These are phyloP conservation scores for Theileria luwenshuni DNA, from an alignment of 169 alveolate genomes.

Conservation along the genomic window DNA sequence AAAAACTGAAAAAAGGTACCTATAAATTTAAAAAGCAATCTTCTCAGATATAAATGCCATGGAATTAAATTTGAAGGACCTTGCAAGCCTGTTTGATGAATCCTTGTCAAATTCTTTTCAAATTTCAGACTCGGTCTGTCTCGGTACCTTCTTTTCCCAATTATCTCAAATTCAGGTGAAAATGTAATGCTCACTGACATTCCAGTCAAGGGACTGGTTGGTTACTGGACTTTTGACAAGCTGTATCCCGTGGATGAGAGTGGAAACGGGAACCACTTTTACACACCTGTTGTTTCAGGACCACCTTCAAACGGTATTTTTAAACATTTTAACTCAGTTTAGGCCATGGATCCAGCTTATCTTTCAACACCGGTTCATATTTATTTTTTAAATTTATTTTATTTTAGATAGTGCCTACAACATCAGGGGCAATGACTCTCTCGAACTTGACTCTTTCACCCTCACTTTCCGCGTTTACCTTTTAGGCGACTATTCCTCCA, in stretches of 20 bases:
- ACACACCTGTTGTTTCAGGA: slow-evolving; percentile 39
- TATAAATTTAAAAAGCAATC: not conserved
- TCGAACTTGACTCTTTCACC: slow-evolving; percentile 41
- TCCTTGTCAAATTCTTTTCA: slow-evolving; percentile 40
- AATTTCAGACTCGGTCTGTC: slow-evolving; percentile 45
- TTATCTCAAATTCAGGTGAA: slow-evolving; percentile 22
- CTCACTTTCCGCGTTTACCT: slow-evolving; percentile 49
- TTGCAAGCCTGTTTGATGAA: slow-evolving; percentile 18
- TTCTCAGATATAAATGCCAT: slow-evolving; percentile 4
- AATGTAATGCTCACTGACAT: slow-evolving; percentile 21
- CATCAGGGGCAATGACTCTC: slow-evolving; percentile 32
- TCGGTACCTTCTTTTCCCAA: slow-evolving; percentile 14
- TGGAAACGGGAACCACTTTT: slow-evolving; percentile 64
- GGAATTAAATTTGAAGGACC: slow-evolving; percentile 23
- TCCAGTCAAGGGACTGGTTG: slow-evolving; percentile 49
- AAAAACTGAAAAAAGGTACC: slow-evolving; percentile 5
- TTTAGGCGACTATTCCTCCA: slow-evolving; percentile 19
- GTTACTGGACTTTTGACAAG: slow-evolving; percentile 62
- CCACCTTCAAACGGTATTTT: slow-evolving; percentile 65
- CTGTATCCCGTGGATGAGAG: slow-evolving; percentile 57
- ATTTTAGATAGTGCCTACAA: slow-evolving; percentile 45
- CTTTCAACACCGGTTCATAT: slow-evolving; percentile 28
- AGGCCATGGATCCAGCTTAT: slow-evolving; percentile 66
- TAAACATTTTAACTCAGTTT: not conserved
- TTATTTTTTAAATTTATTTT: not conserved